Evolutionary conservation across 2,329 filamentous ascomycete species (phyloP).

Genomic region (Trichocomaceae sp.): DNA sequence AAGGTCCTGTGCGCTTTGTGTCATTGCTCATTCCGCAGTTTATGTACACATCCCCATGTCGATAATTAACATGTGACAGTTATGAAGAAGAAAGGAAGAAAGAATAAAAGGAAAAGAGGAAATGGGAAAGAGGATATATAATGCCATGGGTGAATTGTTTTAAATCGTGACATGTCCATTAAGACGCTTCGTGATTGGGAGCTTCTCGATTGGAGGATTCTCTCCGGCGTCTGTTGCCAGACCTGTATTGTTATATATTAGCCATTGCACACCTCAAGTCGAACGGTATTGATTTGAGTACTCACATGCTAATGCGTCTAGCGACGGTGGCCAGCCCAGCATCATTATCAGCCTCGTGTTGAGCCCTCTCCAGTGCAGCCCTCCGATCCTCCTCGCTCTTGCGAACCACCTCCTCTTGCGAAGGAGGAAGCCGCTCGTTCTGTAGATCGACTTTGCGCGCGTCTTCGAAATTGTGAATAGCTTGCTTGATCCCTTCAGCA

Average conservation of each 20-base stretch:
- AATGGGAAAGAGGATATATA: neutral
- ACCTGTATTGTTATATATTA: conserved; percentile 8
- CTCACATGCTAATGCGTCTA: conserved; percentile 93
- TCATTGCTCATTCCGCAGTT: conserved; percentile 12
- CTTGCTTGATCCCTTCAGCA: conserved; percentile 96
- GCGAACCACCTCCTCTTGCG: conserved; percentile 80
- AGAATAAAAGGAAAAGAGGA: neutral
- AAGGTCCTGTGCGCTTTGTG: neutral
- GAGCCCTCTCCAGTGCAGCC: conserved; percentile 78
- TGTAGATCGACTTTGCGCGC: conserved; percentile 94
- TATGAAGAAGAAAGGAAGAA: conserved; percentile 3
- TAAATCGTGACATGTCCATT: neutral
- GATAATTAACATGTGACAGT: conserved; percentile 4
- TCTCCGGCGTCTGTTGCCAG: conserved; percentile 13
- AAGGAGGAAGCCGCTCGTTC: conserved; percentile 90
- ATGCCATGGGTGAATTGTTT: conserved; percentile 6
- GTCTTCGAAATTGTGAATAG: conserved; percentile 94
- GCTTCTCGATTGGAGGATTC: conserved; percentile 11
- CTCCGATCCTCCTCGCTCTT: conserved; percentile 74
- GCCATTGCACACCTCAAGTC: conserved; percentile 1
- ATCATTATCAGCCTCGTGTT: conserved; percentile 86
- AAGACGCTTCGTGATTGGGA: conserved; percentile 8
- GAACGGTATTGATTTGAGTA: conserved; percentile 16
- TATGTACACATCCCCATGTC: conserved; percentile 9
- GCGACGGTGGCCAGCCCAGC: conserved; percentile 78